A percentile compares a stretch with the other conserved stretches of the same genome.
phyloP scores from a whole-genome alignment of 2,329 filamentous ascomycete genomes.

The Talaromyces sp. region DNA sequence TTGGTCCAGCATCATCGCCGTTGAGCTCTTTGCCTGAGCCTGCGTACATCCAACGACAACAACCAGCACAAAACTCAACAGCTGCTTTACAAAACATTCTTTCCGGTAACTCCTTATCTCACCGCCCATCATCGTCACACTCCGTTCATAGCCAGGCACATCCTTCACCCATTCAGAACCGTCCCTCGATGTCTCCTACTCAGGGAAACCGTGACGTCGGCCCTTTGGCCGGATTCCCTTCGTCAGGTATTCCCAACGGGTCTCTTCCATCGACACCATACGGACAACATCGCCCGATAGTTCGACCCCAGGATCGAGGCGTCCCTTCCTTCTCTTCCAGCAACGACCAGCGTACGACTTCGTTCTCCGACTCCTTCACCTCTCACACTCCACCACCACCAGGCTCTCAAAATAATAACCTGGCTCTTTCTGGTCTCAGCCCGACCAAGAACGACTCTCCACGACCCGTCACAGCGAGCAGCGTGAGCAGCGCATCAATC shows the following conservation, averaged over 20 bases:
- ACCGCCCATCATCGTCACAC: conserved; percentile 45
- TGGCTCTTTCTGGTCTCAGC: conserved; percentile 46
- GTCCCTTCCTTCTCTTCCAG: conserved; percentile 30
- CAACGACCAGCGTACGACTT: conserved; percentile 30
- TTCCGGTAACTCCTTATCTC: conserved; percentile 23
- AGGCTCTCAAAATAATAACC: conserved; percentile 36
- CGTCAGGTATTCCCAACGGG: conserved; percentile 28
- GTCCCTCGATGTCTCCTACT: conserved; percentile 50
- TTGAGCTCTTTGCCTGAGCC: conserved; percentile 25
- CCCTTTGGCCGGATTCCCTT: conserved; percentile 46
- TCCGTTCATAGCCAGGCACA: conserved; percentile 35
- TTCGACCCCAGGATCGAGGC: conserved; percentile 31
- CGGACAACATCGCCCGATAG: conserved; percentile 30
- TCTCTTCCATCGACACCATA: conserved; percentile 35
- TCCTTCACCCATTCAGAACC: conserved; percentile 46
- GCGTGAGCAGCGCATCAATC: conserved; percentile 36
- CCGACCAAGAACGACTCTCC: conserved; percentile 47
- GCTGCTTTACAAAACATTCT: conserved; percentile 24
- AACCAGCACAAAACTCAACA: conserved; percentile 32
- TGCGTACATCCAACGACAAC: conserved; percentile 21
- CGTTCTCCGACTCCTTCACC: conserved; percentile 34
- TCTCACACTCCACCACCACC: conserved; percentile 30
- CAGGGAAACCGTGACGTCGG: conserved; percentile 51
- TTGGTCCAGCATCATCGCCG: conserved; percentile 30
- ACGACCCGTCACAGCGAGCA: conserved; percentile 37